These are phyloP conservation scores for Solanum medicagineum DNA, from an alignment of 257 asterid genomes.

Conservation along the genomic window DNA sequence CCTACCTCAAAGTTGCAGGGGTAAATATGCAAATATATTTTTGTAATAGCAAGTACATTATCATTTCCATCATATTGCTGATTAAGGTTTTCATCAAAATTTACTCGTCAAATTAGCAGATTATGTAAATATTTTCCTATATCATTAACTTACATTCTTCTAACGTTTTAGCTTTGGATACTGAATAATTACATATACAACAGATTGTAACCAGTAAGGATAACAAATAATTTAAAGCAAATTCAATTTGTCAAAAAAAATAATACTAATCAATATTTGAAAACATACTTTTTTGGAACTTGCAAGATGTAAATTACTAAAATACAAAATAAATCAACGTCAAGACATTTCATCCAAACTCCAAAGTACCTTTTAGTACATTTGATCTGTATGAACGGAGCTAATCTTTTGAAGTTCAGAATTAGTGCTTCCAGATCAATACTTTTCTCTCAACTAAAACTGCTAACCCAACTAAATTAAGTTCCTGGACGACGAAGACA, in stretches of 20 bases:
- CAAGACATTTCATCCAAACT: not conserved
- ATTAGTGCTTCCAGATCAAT: not conserved
- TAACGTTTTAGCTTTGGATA: no score
- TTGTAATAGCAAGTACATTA: no score
- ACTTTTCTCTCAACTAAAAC: not conserved
- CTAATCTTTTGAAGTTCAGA: not conserved
- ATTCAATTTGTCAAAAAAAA: not conserved
- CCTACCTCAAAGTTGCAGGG: no score
- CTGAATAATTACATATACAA: not conserved
- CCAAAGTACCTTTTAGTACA: not conserved
- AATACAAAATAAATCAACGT: not conserved
- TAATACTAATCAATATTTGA: not conserved
- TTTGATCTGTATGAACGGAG: not conserved
- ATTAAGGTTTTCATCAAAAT: no score
- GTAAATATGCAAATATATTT: no score
- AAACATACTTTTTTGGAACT: not conserved
- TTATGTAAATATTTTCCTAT: no score
- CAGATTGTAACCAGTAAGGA: not conserved
- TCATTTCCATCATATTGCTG: no score
- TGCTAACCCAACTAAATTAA: not conserved
- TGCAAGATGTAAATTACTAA: not conserved
- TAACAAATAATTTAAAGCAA: not conserved
- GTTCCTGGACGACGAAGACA: not conserved
- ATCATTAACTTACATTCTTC: no score
- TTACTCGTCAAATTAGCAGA: no score